phyloP scores from a whole-genome alignment of 345 rosid species.

The Nephelium lappaceum region DNA sequence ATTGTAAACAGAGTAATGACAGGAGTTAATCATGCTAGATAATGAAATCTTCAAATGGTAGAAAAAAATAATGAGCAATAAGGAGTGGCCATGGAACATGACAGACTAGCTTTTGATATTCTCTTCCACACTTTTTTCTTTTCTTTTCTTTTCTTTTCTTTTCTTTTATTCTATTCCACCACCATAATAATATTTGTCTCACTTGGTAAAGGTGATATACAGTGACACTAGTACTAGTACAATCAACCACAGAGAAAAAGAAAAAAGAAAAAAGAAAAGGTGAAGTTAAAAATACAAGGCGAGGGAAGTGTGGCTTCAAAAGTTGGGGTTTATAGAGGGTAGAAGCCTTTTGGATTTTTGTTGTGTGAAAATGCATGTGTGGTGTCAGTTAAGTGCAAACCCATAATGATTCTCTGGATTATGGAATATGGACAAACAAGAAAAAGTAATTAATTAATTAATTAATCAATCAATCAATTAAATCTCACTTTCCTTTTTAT shows the following conservation, averaged over 20 bases:
- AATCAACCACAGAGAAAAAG: not conserved
- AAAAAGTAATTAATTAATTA: not conserved
- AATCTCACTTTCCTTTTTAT: not conserved
- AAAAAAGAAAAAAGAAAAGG: not conserved
- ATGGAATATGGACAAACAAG: conserved; percentile 5
- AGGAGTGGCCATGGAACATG: not conserved
- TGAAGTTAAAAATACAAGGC: not conserved
- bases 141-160: not conserved
- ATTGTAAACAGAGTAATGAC: conserved; percentile 5
- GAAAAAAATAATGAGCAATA: conserved; percentile 5
- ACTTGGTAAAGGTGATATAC: not conserved
- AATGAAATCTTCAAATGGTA: conserved; percentile 20
- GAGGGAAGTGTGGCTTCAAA: not conserved
- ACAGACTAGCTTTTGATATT: not conserved
- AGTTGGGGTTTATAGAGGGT: conserved; percentile 13
- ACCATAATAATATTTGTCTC: conserved; percentile 20
- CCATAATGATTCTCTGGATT: conserved; percentile 30
- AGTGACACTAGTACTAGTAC: too few species aligned
- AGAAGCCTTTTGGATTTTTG: conserved; percentile 12
- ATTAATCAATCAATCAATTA: not conserved
- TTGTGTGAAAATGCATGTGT: conserved; percentile 18
- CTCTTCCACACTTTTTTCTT: not conserved
- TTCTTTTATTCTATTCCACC: not conserved
- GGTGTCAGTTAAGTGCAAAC: conserved; percentile 24
- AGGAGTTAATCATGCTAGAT: conserved; percentile 13